phyloP scores from a whole-genome alignment of 2,329 filamentous ascomycete species.

The Cucurbitaria berberidis region DNA sequence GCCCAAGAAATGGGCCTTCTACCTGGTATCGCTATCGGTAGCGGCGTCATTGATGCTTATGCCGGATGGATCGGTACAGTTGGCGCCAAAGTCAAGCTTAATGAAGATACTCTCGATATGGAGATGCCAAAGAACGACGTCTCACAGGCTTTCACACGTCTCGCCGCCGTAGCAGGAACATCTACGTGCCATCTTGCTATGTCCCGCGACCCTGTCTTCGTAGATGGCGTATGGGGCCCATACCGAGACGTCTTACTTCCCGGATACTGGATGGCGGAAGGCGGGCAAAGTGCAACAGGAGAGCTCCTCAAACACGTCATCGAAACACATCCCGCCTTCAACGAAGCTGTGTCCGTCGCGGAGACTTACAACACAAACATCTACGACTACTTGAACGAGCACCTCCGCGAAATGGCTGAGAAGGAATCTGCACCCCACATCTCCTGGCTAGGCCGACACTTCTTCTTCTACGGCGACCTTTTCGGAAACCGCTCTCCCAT shows the following conservation, averaged over 20 bases:
- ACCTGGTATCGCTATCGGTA: slow-evolving; percentile 88
- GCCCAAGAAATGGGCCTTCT: slow-evolving; percentile 83
- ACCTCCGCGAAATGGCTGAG: slow-evolving; percentile 77
- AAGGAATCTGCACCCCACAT: slow-evolving; percentile 74
- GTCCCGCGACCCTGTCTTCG: slow-evolving; percentile 91
- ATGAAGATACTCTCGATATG: slow-evolving; percentile 69
- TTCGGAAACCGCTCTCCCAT: slow-evolving; percentile 97
- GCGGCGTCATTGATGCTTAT: slow-evolving; percentile 97
- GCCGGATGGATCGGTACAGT: slow-evolving; percentile 99
- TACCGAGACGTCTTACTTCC: slow-evolving; percentile 94
- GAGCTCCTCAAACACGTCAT: slow-evolving; percentile 93
- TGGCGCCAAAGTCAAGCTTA: slow-evolving; percentile 88
- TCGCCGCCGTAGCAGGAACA: slow-evolving; percentile 93
- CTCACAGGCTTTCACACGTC: slow-evolving; percentile 88
- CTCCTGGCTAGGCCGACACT: slow-evolving; percentile 85
- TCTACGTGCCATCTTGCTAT: slow-evolving; percentile 98
- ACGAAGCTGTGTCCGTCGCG: slow-evolving; percentile 77
- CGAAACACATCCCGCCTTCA: slow-evolving; percentile 91
- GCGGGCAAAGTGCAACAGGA: slow-evolving; percentile 94
- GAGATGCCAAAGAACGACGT: slow-evolving; percentile 79
- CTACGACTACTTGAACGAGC: slow-evolving; percentile 92
- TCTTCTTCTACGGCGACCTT: slow-evolving; percentile 98
- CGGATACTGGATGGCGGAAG: slow-evolving; percentile 95
- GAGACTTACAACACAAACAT: slow-evolving; percentile 86
- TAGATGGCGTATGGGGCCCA: slow-evolving; percentile 94